Evolutionary conservation across 441 rosid genomes (phyloP).

Genomic region (Hura crepitans): DNA sequence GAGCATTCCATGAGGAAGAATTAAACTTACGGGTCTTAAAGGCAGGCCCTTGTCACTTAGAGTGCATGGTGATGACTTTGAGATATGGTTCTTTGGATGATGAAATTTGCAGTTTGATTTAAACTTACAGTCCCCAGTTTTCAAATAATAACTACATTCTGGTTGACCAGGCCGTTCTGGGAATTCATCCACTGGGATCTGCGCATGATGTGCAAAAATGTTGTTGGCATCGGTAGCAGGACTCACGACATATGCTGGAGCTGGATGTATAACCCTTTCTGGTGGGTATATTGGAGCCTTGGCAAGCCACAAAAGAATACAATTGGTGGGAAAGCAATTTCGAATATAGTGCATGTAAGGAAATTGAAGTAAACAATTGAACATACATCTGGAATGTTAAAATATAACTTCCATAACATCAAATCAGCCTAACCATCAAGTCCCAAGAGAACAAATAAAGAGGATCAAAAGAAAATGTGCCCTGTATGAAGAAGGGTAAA

Average conservation of each 20-base stretch:
- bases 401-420: too few relatives aligned
- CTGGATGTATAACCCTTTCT: constrained; percentile 48
- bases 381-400: neutral
- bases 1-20: constrained; percentile 1
- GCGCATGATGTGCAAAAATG: constrained; percentile 42
- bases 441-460: neutral
- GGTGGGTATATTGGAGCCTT: constrained; percentile 57
- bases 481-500: neutral
- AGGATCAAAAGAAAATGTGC: neutral
- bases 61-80: constrained; percentile 43
- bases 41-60: constrained; percentile 91
- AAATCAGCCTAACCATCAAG: neutral
- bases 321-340: constrained; percentile 8
- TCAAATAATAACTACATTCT: constrained; percentile 70
- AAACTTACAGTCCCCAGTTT: constrained; percentile 89
- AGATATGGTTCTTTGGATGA: constrained; percentile 66
- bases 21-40: constrained; percentile 80
- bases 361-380: neutral
- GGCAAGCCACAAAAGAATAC: constrained; percentile 26
- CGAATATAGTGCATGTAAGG: too few relatives aligned
- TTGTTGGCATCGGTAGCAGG: constrained; percentile 38
- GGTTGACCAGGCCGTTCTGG: constrained; percentile 93
- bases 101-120: constrained; percentile 82
- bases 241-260: constrained; percentile 42
- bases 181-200: constrained; percentile 52